phyloP scores from a whole-genome alignment of 2,329 filamentous ascomycete species.

The Raffaelea albimanens region DNA sequence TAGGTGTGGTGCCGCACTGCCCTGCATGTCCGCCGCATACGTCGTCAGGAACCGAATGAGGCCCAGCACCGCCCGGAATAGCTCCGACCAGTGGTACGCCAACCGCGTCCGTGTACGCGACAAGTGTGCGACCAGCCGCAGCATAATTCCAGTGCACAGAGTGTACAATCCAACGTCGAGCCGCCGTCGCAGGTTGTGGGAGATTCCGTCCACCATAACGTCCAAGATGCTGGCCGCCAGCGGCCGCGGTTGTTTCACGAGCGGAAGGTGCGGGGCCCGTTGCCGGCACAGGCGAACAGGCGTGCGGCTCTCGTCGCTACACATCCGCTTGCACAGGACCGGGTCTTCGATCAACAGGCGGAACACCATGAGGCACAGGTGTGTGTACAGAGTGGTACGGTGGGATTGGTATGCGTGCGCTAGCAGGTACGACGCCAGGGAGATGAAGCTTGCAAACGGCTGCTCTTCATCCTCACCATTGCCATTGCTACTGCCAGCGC shows the following conservation, averaged over 20 bases:
- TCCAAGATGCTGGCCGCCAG: slow-evolving; percentile 73
- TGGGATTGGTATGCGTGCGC: slow-evolving; percentile 84
- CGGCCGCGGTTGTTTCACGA: slow-evolving; percentile 62
- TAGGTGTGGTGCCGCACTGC: slow-evolving; percentile 49
- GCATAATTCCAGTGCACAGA: slow-evolving; percentile 69
- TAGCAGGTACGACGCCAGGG: slow-evolving; percentile 82
- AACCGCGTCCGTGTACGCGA: slow-evolving; percentile 74
- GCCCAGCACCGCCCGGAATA: slow-evolving; percentile 82
- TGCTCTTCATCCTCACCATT: slow-evolving; percentile 45
- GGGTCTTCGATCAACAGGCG: slow-evolving; percentile 83
- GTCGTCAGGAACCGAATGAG: slow-evolving; percentile 85
- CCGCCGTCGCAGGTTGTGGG: slow-evolving; percentile 80
- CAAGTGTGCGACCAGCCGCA: slow-evolving; percentile 76
- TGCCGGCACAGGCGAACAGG: slow-evolving; percentile 81
- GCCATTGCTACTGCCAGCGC: not conserved
- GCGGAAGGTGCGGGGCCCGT: slow-evolving; percentile 72
- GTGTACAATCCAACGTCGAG: slow-evolving; percentile 81
- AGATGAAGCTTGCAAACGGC: slow-evolving; percentile 74
- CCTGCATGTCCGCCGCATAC: slow-evolving; percentile 68
- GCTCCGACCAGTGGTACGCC: slow-evolving; percentile 86
- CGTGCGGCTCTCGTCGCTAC: slow-evolving; percentile 47
- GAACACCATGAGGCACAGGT: slow-evolving; percentile 76
- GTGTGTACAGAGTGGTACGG: slow-evolving; percentile 71
- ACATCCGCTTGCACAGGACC: slow-evolving; percentile 71
- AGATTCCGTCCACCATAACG: slow-evolving; percentile 80